Evolutionary conservation across 352 stramenopile genomes (phyloP).

Genomic region (Plasmopara viticola): DNA sequence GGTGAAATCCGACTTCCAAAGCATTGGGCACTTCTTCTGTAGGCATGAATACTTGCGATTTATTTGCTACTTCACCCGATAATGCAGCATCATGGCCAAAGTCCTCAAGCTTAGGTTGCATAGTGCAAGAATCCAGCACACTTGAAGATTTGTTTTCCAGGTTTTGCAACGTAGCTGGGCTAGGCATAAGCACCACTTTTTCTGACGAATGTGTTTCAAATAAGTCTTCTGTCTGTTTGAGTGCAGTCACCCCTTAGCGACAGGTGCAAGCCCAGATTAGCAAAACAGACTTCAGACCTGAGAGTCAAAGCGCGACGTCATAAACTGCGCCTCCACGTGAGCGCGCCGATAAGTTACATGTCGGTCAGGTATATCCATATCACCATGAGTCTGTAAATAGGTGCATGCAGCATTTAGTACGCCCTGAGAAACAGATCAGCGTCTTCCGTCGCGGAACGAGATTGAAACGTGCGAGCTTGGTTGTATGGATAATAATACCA

Average conservation of each 20-base stretch:
- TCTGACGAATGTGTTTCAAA: conserved; percentile 15
- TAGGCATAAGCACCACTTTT: conserved; percentile 34
- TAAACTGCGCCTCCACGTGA: conserved; percentile 42
- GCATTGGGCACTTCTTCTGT: conserved; percentile 50
- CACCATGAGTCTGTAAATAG: conserved; percentile 33
- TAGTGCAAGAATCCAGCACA: conserved; percentile 7
- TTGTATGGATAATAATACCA: neutral
- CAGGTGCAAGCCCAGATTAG: neutral
- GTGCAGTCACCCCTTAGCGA: conserved; percentile 1
- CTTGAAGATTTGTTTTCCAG: conserved; percentile 26
- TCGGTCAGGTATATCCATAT: conserved; percentile 36
- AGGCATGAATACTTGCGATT: conserved; percentile 25
- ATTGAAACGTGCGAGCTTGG: neutral
- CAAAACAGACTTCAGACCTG: conserved; percentile 28
- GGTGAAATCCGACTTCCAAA: conserved; percentile 38
- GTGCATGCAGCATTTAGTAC: conserved; percentile 15
- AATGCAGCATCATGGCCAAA: conserved; percentile 19
- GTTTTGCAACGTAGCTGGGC: conserved; percentile 30
- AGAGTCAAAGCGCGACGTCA: conserved; percentile 49
- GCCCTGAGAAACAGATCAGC: conserved; percentile 8
- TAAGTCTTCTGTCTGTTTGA: conserved; percentile 23
- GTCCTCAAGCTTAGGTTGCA: conserved; percentile 18
- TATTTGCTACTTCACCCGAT: neutral
- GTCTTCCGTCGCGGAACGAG: neutral
- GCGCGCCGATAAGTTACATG: conserved; percentile 67